Conservation (phyloP, 2,329 filamentous ascomycete genomes). For the Aspergillus niger region DNA sequence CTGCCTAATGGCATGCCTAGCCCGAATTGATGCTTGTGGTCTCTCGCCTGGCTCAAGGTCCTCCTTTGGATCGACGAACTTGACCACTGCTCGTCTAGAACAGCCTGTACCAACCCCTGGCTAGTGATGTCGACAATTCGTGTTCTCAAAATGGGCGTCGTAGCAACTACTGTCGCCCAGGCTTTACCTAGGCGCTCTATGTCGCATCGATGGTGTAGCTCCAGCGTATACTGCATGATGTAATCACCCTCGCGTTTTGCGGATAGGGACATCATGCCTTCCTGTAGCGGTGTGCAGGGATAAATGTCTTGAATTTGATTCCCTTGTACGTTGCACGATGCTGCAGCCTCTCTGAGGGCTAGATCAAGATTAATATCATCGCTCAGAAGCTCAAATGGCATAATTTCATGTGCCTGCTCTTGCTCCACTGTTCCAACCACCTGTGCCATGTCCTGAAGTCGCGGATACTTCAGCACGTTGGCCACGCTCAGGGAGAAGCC, state of each 20-base stretch:
- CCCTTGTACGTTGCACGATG: neutral
- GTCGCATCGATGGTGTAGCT: neutral
- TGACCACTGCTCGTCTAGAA: neutral
- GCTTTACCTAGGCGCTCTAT: neutral
- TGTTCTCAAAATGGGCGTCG: conserved; percentile 11
- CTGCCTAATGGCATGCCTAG: neutral
- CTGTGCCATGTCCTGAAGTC: too few species aligned
- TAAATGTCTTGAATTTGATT: conserved; percentile 15
- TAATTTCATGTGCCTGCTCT: too few species aligned
- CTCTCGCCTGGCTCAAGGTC: neutral
- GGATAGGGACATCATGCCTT: conserved; percentile 3
- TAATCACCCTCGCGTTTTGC: neutral
- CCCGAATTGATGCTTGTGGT: neutral
- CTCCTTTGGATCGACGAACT: neutral
- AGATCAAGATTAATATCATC: neutral
- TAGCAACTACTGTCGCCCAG: neutral
- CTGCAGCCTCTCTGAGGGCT: neutral
- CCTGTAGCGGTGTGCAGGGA: conserved; percentile 13
- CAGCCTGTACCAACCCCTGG: neutral
- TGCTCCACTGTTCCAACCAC: too few species aligned
- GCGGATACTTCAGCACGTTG: neutral
- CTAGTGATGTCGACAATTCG: conserved; percentile 7
- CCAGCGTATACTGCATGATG: neutral
- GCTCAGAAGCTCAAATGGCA: neutral
- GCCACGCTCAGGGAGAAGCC: neutral